Evolutionary conservation across 2,329 filamentous ascomycete genomes (phyloP).

Genomic region (Sporothrix protearum): DNA sequence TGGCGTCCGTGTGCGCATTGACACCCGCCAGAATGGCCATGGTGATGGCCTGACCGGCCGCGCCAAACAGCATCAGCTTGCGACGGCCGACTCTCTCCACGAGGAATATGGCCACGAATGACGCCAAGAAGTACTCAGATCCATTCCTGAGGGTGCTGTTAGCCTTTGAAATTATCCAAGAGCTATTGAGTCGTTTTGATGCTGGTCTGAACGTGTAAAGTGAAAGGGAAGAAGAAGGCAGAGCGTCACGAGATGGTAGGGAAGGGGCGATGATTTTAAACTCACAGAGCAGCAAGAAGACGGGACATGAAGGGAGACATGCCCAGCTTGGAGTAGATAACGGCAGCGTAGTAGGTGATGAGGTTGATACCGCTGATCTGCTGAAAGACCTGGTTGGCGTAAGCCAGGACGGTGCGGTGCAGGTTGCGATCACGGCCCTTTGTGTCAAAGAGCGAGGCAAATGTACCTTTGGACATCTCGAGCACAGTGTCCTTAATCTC

Average conservation of each 20-base stretch:
- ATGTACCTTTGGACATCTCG: constrained; percentile 43
- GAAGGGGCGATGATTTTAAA: background rate
- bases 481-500: constrained; percentile 61
- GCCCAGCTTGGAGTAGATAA: constrained; percentile 29
- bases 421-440: constrained; percentile 28
- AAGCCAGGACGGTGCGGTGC: constrained; percentile 30
- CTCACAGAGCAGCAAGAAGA: constrained; percentile 26
- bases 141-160: constrained; percentile 19
- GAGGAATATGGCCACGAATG: constrained; percentile 27
- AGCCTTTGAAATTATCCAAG: background rate
- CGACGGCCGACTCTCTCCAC: constrained; percentile 30
- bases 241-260: background rate
- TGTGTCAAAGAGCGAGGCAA: constrained; percentile 27
- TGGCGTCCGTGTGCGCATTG: constrained; percentile 33
- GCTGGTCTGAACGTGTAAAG: no score
- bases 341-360: constrained; percentile 29
- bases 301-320: constrained; percentile 26
- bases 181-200: background rate
- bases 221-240: background rate
- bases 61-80: constrained; percentile 43
- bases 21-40: constrained; percentile 51
- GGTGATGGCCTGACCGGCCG: constrained; percentile 52
- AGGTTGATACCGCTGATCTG: constrained; percentile 38
- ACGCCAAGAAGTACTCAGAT: constrained; percentile 28
- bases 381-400: constrained; percentile 39